A percentile compares a stretch with the other conserved stretches of the same genome.
Evolutionary conservation across 2,329 filamentous ascomycete species (phyloP).

Genomic region (Coleophoma eucalyptorum): DNA sequence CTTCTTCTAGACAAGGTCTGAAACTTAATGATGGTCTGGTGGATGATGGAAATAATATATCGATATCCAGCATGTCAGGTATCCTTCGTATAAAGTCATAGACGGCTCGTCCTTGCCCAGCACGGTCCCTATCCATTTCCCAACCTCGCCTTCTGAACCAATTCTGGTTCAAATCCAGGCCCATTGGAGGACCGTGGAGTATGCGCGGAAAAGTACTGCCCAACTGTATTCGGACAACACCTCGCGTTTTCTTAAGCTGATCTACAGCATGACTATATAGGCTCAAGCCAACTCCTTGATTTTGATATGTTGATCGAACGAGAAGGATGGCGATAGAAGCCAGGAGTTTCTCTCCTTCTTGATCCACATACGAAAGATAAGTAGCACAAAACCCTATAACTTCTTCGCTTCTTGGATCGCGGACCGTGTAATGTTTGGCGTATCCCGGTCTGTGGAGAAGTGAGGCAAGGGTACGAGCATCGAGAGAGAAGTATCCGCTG

Average conservation of each 20-base stretch:
- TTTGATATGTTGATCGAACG: constrained; percentile 43
- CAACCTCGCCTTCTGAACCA: constrained; percentile 55
- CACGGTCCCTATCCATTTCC: constrained; percentile 38
- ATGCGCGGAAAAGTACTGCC: constrained; percentile 57
- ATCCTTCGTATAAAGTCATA: constrained; percentile 50
- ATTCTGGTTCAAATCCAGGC: constrained; percentile 31
- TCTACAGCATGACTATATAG: constrained; percentile 48
- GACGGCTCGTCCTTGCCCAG: constrained; percentile 45
- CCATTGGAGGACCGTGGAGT: constrained; percentile 47
- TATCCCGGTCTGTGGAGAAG: constrained; percentile 52
- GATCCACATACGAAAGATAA: constrained; percentile 53
- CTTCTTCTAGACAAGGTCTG: constrained; percentile 24
- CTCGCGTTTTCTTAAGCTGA: constrained; percentile 45
- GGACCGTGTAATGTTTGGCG: constrained; percentile 52
- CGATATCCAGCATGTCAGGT: constrained; percentile 34
- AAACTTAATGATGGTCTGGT: constrained; percentile 38
- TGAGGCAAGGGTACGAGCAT: constrained; percentile 35
- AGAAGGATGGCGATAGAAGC: constrained; percentile 53
- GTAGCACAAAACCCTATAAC: constrained; percentile 57
- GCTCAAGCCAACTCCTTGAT: constrained; percentile 47
- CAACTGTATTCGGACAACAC: constrained; percentile 50
- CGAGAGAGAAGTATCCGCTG: constrained; percentile 38
- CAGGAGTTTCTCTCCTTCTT: constrained; percentile 46
- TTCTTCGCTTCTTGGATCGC: constrained; percentile 37
- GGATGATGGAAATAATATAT: constrained; percentile 28